Conservation (phyloP, 176 grass and related monocot genomes). For the Oryza longistaminata region DNA sequence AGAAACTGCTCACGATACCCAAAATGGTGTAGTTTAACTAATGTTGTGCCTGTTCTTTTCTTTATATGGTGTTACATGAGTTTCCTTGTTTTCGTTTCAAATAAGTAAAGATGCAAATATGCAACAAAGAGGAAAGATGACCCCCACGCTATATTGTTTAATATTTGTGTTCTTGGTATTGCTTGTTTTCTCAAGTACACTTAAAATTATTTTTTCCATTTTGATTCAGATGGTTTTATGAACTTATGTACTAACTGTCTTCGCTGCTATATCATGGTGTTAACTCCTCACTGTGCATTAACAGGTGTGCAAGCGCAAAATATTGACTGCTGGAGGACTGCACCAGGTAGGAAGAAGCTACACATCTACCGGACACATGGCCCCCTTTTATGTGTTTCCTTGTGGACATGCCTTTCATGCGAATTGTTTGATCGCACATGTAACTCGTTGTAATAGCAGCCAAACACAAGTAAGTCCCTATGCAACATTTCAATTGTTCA, state of each 20-base stretch:
- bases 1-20: conserved; percentile 1
- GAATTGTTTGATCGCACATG: conserved; percentile 86
- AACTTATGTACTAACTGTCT: background rate
- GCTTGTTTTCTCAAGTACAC: background rate
- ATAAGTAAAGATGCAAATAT: background rate
- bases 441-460: conserved; percentile 63
- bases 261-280: background rate
- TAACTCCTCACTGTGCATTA: conserved; percentile 20
- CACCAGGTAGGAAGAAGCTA: conserved; percentile 77
- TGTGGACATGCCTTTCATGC: conserved; percentile 93
- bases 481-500: background rate
- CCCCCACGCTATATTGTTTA: background rate
- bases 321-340: conserved; percentile 75
- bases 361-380: conserved; percentile 68
- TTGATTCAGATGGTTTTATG: background rate
- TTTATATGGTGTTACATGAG: background rate
- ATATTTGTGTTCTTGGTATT: conserved; percentile 7
- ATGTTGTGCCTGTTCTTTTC: conserved; percentile 4
- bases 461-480: conserved; percentile 59
- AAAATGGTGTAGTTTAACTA: background rate
- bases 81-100: background rate
- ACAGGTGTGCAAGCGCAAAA: conserved; percentile 85
- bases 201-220: background rate
- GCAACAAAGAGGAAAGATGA: background rate
- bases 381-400: conserved; percentile 96